These are phyloP conservation scores for Tetrastigma voinierianum DNA, from an alignment of 164 flowering plant species.

Conservation along the genomic window DNA sequence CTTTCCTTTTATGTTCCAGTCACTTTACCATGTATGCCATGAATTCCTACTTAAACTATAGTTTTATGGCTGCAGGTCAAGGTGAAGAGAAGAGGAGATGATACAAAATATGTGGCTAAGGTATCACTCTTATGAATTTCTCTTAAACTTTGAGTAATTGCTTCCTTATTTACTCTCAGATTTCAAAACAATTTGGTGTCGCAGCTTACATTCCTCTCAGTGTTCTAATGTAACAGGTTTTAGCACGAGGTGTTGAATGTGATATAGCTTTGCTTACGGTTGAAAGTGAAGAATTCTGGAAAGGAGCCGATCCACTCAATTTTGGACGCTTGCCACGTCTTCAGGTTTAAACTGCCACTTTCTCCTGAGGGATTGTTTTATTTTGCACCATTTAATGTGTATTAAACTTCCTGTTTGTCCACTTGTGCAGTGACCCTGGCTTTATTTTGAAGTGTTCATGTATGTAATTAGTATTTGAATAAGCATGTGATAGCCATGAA, in stretches of 20 bases:
- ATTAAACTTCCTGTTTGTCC: not conserved
- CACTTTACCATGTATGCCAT: not conserved
- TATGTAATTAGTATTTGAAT: not conserved
- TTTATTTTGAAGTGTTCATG: not conserved
- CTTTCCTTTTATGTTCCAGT: not conserved
- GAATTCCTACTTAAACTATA: not conserved
- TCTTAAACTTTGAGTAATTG: not conserved
- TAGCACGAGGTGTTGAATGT: conserved; percentile 94
- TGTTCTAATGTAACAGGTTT: conserved; percentile 57
- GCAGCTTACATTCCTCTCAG: conserved; percentile 15
- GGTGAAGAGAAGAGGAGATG: conserved; percentile 98
- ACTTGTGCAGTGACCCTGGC: not conserved
- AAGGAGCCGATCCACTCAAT: conserved; percentile 76
- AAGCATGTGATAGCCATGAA: not conserved
- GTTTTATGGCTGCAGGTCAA: conserved; percentile 64
- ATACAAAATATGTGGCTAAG: conserved; percentile 95
- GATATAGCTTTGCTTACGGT: conserved; percentile 97
- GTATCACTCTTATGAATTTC: conserved; percentile 26
- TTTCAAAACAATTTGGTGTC: not conserved
- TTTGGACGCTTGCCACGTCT: conserved; percentile 84
- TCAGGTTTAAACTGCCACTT: conserved; percentile 53
- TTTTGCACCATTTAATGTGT: not conserved
- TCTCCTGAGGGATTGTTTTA: not conserved
- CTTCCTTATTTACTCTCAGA: no score
- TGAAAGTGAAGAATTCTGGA: conserved; percentile 90